Conservation (phyloP, 805 yeast genomes). For the Phaffomyces antillensis region DNA sequence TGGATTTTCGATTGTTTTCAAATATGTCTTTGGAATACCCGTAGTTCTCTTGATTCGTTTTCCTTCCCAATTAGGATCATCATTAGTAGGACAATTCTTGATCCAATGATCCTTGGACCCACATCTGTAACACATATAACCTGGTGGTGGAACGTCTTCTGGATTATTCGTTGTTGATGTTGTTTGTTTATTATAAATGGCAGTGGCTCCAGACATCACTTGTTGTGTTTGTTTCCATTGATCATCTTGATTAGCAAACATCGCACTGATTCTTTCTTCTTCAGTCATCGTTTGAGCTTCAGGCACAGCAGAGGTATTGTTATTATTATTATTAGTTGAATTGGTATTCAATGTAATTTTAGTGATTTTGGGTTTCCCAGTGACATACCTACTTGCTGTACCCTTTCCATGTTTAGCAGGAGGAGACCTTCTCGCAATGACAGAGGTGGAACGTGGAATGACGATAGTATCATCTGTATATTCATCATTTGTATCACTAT, state of each 20-base stretch:
- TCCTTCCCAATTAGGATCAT: slow-evolving; percentile 91
- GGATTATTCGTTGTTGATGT: slow-evolving; percentile 22
- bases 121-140: slow-evolving; percentile 93
- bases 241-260: slow-evolving; percentile 90
- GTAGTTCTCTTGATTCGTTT: slow-evolving; percentile 87
- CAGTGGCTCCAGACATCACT: slow-evolving; percentile 77
- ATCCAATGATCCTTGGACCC: slow-evolving; percentile 96
- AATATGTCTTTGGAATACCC: slow-evolving; percentile 92
- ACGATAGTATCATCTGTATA: slow-evolving; percentile 85
- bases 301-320: background rate
- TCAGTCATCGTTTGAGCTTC: slow-evolving; percentile 51
- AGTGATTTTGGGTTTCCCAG: slow-evolving; percentile 58
- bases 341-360: slow-evolving; percentile 21
- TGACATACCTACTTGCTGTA: slow-evolving; percentile 62
- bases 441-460: slow-evolving; percentile 83
- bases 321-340: slow-evolving; percentile 7
- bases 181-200: slow-evolving; percentile 52
- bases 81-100: slow-evolving; percentile 88
- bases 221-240: slow-evolving; percentile 96
- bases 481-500: slow-evolving; percentile 66
- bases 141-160: slow-evolving; percentile 89
- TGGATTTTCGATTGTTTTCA: slow-evolving; percentile 80
- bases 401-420: slow-evolving; percentile 38
- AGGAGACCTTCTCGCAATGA: slow-evolving; percentile 75
- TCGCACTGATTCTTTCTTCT: slow-evolving; percentile 80